Base-by-base conservation (phyloP, 1,139 yeast species). In the Pichia sp. region DNA sequence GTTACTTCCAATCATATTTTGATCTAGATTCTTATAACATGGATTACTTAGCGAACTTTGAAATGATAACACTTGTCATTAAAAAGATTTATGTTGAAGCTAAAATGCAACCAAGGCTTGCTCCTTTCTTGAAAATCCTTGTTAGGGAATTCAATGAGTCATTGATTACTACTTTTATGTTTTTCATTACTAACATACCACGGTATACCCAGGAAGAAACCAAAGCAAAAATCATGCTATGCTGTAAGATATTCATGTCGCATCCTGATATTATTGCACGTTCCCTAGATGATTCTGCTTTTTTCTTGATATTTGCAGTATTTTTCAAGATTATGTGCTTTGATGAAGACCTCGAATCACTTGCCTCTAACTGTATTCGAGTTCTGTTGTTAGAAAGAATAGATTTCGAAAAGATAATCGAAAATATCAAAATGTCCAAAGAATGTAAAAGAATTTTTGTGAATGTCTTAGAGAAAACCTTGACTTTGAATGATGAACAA, bases 181-280 rank as follows among this genome's bases (percentile, higher is more conserved):
- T 47, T 19, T 49, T 52, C 23, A 51, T 59, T 0, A 51, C 47
- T 23, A 42, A 34, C 40, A 30, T 25, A 8, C 57, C 53, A 26
- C 41, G 47, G 4, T 48, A 25, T 25, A 16, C 19, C 2, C 3
- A 37, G 7, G 23, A 25, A 19, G n/a, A 26, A 18, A 6, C 18
- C 4, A 26, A 22, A 22, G 10, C 16, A n/a, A 25, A 28, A 22
- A 12, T 45, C 9, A 13, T 22, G 3, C 4, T 18, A 58, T 62
- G 50, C 37, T 60, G 58, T 28, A 55, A 64, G 13, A 49, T 50
- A 2, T 52, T 61, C 22, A 62, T 63, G 61, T 44, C 58, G 19
- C 52, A 58, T 18, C 55, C 58, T n/a, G 37, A 28, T 3, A 34
- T 54, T 7, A 47, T 61, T 26, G 41, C 47, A 5, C 41, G 43